Percentiles rank a stretch among this genome's conserved stretches.
phyloP scores from a whole-genome alignment of 2,329 filamentous ascomycete genomes.

The Stemphylium vesicarium region DNA sequence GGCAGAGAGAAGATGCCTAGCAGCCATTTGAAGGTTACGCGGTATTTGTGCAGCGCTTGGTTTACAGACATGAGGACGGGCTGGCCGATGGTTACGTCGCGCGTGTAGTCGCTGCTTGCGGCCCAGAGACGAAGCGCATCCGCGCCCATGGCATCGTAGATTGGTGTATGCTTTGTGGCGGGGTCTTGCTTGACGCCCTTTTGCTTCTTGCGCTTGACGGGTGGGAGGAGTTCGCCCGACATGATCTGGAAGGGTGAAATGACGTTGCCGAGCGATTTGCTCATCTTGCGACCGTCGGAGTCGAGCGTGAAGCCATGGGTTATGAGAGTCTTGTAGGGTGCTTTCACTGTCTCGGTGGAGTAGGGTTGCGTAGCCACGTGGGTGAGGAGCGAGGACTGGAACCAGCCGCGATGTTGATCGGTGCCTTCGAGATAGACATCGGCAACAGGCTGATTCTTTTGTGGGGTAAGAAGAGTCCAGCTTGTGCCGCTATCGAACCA shows the following conservation, averaged over 20 bases:
- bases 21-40: conserved; percentile 88
- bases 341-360: conserved; percentile 40
- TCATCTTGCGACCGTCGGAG: conserved; percentile 94
- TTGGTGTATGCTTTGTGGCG: conserved; percentile 41
- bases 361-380: conserved; percentile 69
- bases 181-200: conserved; percentile 46
- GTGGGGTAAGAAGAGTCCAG: conserved; percentile 66
- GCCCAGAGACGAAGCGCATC: conserved; percentile 91
- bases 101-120: conserved; percentile 88
- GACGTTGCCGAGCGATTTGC: conserved; percentile 92
- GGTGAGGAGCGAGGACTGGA: conserved; percentile 93
- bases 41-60: conserved; percentile 80
- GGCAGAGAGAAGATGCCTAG: conserved; percentile 67
- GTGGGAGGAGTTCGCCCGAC: conserved; percentile 77
- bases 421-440: conserved; percentile 94
- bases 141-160: conserved; percentile 76
- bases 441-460: conserved; percentile 58
- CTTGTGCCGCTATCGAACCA: conserved; percentile 99
- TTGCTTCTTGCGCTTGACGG: conserved; percentile 67
- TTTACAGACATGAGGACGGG: conserved; percentile 79
- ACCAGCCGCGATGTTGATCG: conserved; percentile 98
- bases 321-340: conserved; percentile 88
- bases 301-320: conserved; percentile 97
- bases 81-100: conserved; percentile 82
- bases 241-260: conserved; percentile 84